Base-by-base conservation (phyloP, 805 yeast species). In the Candida incommunis region DNA sequence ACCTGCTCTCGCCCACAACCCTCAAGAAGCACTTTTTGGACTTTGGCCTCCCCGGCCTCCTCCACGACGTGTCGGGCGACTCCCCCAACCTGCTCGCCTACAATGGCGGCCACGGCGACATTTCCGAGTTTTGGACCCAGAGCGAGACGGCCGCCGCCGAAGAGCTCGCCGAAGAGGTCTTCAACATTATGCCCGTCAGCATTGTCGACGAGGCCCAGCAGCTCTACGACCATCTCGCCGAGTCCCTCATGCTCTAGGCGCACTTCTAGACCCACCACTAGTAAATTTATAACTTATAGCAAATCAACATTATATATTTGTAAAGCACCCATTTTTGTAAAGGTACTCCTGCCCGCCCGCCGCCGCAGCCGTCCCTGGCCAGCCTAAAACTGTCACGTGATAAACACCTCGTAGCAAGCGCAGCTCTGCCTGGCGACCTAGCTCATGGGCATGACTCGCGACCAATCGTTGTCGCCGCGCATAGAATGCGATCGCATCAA, bases 31-130 rank as follows among this genome's bases (percentile, higher is more conserved):
- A 55, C 56, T 54, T 74, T 56, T 59, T 74, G 46, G 60, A 65
- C 25, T 74, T 59, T 51, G 76, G 74, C 51, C 67, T 76, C 27
- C 60, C 64, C 48, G 70, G 64, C 44, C 61, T 61, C 42, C 58
- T 75, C 51, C 49, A 62, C n/a, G 72, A 66, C 52, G 58, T 74
- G 48, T 64, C 65, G 31, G 65, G 59, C 20, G 69, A 62, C 22
- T 67, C 77, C 40, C 76, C 77, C 43, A 75, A 75, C 60, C 53
- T 72, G 41, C 66, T 75, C 59, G 73, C 71, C 27, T 75, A 54
- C 67, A 74, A 74, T 55, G 80, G 77, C 53, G 78, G 70, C 46
- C 77, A 77, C 45, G 64, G 60, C 51, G 66, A 69, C 61, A 57
- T 74, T 54, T 60, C 72, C 44, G 66, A 62, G 42, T 72, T 73